Base-by-base conservation (phyloP, 371 early-diverging fungal species). In the Nematocida displodere region DNA sequence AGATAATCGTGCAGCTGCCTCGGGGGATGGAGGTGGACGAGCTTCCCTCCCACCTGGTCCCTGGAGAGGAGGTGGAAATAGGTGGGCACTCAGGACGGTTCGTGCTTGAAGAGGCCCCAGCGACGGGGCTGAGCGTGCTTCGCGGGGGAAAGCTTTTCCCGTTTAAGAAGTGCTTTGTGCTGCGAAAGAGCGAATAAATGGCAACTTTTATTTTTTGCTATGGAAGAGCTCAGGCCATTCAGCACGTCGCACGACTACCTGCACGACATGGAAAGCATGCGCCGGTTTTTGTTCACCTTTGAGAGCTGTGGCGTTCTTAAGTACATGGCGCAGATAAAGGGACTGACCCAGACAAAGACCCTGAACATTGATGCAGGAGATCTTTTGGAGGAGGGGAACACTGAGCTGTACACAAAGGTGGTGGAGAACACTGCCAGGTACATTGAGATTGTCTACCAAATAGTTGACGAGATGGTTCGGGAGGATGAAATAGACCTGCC, bases 211-310 rank as follows among this genome's bases (percentile, higher is more conserved):
- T 61, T 29, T 71, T 71, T 71, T 71, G 31, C 37, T 29, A 71
- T 80, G 39, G 67, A 67, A 36, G 82, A 83, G n/a, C 66, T 81
- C 42, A 67, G 66, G 61, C 71, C 26, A 46, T 64, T 66, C 42
- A 64, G 65, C 15, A 75, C 62, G 15, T 36, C 42, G 28, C 56
- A 66, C 2, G 64, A 81, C 64, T 83, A 80, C 54, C 7, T 26
- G 7, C 5, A 17, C 26, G 82, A 80, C 33, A 76, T 55, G 36
- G 84, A 83, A 4, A 64, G 42, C 28, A 33, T 82, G 29, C 44
- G 71, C 11, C 75, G 81, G 47, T 84, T 84, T 61, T 26, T 84
- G 24, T 66, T 84, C n/a, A 82, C 82, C 59, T 81, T 61, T 59
- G 77, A 77, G 47, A 80, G 79, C 28, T 54, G 64, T 24, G 80